Evolutionary conservation across 129 eudicot species (phyloP).

Genomic region (Helichrysum umbraculigerum): DNA sequence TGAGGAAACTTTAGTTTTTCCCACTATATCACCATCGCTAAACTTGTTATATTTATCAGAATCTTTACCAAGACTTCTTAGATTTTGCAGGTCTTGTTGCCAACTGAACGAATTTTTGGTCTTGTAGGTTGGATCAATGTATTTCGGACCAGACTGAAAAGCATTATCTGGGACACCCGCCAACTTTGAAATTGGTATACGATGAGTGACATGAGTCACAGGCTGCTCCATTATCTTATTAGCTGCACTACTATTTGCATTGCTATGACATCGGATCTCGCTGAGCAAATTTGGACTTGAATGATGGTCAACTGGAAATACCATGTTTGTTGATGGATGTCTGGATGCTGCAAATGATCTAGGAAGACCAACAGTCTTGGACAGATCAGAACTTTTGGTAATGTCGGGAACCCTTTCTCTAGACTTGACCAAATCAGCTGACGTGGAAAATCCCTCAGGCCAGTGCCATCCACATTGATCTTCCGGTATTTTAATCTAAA

Average conservation of each 20-base stretch:
- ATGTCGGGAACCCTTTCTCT: slow-evolving; percentile 26
- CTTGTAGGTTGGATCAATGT: slow-evolving; percentile 25
- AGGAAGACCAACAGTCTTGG: slow-evolving; percentile 37
- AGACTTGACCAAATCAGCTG: slow-evolving; percentile 37
- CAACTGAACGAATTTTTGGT: slow-evolving; percentile 31
- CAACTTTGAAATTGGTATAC: slow-evolving; percentile 35
- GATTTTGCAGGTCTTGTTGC: slow-evolving; percentile 29
- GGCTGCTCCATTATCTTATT: slow-evolving; percentile 29
- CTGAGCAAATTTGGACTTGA: slow-evolving; percentile 26
- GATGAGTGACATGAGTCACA: slow-evolving; percentile 18
- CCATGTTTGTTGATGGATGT: slow-evolving; percentile 27
- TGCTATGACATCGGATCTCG: slow-evolving; percentile 24
- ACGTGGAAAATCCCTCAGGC: slow-evolving; percentile 62
- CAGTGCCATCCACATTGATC: slow-evolving; percentile 80
- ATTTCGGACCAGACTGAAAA: slow-evolving; percentile 27
- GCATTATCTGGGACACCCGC: slow-evolving; percentile 34
- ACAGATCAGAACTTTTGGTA: slow-evolving; percentile 30
- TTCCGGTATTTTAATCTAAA: slow-evolving; percentile 73
- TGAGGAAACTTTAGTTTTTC: slow-evolving; percentile 42
- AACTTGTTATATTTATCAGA: slow-evolving; percentile 27
- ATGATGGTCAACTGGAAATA: slow-evolving; percentile 28
- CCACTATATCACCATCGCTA: slow-evolving; percentile 31
- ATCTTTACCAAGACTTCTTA: slow-evolving; percentile 11
- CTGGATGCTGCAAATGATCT: slow-evolving; percentile 36
- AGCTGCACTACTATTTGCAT: slow-evolving; percentile 27